Evolutionary conservation across 352 stramenopile genomes (phyloP), one percentile per base, ranked within the genome.

Genomic region (Pythium utonaiense): DNA sequence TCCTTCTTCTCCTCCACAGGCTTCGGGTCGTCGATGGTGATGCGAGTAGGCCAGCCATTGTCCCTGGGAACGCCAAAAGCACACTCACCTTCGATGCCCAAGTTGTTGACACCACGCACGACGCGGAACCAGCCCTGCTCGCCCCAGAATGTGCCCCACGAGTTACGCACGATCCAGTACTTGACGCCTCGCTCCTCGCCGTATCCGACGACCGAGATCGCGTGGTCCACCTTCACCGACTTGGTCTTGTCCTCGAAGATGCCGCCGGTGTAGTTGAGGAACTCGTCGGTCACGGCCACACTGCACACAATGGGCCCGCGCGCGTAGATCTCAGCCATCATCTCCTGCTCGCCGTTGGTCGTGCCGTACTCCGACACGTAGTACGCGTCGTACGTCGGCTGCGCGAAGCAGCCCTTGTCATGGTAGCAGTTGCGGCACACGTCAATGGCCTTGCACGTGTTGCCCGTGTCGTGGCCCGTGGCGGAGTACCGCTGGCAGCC

Each of bases 121-220:
- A 99, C 70, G 17, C 95, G 83, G 77, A 98, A 97, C 83, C 91
- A 99, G 44, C 97, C 97, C 48, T 97, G 81, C 75, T 98, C 93
- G 28, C 96, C 96, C 95, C 96, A 98, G 74, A 87, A 93, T 59
- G 88, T 89, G 3, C 94, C 96, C 94, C 97, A 84, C 72, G 86
- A 88, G 93, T 99, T 98, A 48, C 97, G 91, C 38, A 98, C 79
- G 64, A 99, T 94, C 96, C 96, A 99, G 73, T 90, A 99, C 25
- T 86, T 80, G 28, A 89, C 70, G 55, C 78, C 77, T 60, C 88
- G 52, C 62, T 97, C 91, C 12, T 86, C 81, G 42, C 96, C 96
- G 93, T 95, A 99, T 24, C 96, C 97, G 1, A 98, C 92, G 65
- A 99, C 96, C 3, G 89, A 96, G 66, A 99, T 97, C 49, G 95